Evolutionary conservation across 768 basidiomycete species (phyloP).

Genomic region (Boletus tomentosulus): DNA sequence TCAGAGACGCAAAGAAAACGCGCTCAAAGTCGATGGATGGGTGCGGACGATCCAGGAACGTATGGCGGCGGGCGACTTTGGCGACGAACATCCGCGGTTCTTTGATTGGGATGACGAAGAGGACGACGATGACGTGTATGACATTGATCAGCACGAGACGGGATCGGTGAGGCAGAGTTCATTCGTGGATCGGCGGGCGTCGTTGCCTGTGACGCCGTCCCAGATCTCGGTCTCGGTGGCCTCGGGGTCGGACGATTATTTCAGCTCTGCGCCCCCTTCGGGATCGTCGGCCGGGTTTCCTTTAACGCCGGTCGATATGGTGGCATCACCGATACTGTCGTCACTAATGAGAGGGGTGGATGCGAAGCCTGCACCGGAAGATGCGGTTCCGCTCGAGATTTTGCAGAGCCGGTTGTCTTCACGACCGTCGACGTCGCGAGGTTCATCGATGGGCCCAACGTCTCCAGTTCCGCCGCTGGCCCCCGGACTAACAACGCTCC

Average conservation of each 20-base stretch:
- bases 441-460: conserved; percentile 20
- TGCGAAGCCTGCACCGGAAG: conserved; percentile 51
- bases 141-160: conserved; percentile 32
- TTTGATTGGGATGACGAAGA: conserved; percentile 43
- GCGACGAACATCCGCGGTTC: conserved; percentile 56
- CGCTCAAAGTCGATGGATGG: conserved; percentile 79
- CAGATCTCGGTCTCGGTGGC: conserved; percentile 18
- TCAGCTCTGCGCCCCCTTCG: conserved; percentile 13
- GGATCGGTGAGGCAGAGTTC: conserved; percentile 18
- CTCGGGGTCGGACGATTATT: conserved; percentile 23
- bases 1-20: conserved; percentile 63
- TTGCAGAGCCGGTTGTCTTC: conserved; percentile 52
- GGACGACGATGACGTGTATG: conserved; percentile 30
- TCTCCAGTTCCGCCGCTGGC: conserved; percentile 5
- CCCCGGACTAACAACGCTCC: conserved; percentile 14
- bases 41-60: conserved; percentile 67
- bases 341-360: conserved; percentile 36
- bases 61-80: conserved; percentile 59
- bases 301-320: conserved; percentile 12
- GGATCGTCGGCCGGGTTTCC: conserved; percentile 15
- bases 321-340: conserved; percentile 6
- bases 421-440: conserved; percentile 32
- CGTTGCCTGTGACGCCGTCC: conserved; percentile 18
- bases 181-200: conserved; percentile 1
- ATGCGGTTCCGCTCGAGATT: conserved; percentile 65